Conservation (phyloP, 768 basidiomycete genomes). For the Mycena metata region DNA sequence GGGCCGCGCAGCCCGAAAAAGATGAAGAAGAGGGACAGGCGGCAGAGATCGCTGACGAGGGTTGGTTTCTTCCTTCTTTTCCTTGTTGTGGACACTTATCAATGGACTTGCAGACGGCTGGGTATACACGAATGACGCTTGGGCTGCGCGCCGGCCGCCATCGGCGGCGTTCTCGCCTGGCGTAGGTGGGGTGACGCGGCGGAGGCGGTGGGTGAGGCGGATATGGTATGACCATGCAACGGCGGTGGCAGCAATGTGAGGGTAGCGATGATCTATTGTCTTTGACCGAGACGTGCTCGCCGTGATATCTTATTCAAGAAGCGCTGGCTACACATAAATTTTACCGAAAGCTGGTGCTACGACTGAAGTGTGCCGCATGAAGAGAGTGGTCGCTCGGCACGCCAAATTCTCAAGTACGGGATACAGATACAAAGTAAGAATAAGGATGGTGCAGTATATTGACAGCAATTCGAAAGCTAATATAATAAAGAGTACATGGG, state of each 20-base stretch:
- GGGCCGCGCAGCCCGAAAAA: constrained; percentile 52
- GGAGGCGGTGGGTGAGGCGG: constrained; percentile 78
- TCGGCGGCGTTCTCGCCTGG: constrained; percentile 52
- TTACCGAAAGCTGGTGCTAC: no score
- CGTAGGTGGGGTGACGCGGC: constrained; percentile 69
- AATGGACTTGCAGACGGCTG: constrained; percentile 69
- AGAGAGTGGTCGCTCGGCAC: no score
- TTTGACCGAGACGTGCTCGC: no score
- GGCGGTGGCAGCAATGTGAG: constrained; percentile 22
- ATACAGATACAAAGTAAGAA: no score
- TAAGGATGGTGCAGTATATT: no score
- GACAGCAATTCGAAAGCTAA: no score
- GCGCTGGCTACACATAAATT: no score
- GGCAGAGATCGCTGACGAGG: constrained; percentile 43
- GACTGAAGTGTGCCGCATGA: no score
- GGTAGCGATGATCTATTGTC: no score
- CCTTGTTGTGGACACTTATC: background rate
- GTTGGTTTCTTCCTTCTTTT: constrained; percentile 32
- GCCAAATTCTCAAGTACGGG: no score
- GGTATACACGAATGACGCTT: constrained; percentile 85
- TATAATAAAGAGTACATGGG: no score
- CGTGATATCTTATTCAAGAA: no score
- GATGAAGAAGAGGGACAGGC: background rate
- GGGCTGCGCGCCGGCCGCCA: constrained; percentile 65
- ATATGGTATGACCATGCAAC: constrained; percentile 65